These are phyloP conservation scores for Gynandropsis gynandra DNA, from an alignment of 345 rosid species.

Conservation along the genomic window DNA sequence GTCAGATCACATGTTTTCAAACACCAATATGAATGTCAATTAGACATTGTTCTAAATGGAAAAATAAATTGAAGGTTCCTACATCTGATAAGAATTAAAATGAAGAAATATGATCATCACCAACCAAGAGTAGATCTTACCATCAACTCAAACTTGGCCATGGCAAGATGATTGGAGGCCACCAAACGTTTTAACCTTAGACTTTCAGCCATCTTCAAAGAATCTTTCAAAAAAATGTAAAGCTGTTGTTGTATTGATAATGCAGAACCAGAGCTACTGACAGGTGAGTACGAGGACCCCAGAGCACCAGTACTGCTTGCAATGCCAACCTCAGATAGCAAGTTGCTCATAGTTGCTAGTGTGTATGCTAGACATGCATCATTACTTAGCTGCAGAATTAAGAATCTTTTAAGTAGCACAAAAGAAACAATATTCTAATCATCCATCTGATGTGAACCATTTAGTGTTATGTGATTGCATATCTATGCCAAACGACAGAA, in stretches of 20 bases:
- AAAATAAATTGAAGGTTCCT: constrained; percentile 10
- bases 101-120: constrained; percentile 12
- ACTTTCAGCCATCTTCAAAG: constrained; percentile 81
- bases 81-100: constrained; percentile 6
- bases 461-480: constrained; percentile 5
- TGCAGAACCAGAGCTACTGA: constrained; percentile 51
- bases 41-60: constrained; percentile 1
- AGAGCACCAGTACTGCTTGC: constrained; percentile 59
- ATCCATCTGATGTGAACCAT: constrained; percentile 3
- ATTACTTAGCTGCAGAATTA: constrained; percentile 64
- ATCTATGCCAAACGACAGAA: constrained; percentile 2
- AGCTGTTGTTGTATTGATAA: constrained; percentile 83
- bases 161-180: constrained; percentile 89
- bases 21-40: constrained; percentile 7
- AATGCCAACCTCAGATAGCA: constrained; percentile 79
- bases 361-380: constrained; percentile 97
- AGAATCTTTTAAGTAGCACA: constrained; percentile 12
- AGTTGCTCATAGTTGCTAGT: constrained; percentile 78
- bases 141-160: constrained; percentile 88
- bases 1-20: background rate
- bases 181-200: constrained; percentile 69
- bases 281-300: constrained; percentile 70
- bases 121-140: constrained; percentile 35
- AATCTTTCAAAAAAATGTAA: constrained; percentile 73
- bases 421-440: constrained; percentile 12